Conservation (phyloP, 768 basidiomycete genomes). For the Boletus tomentosulus region DNA sequence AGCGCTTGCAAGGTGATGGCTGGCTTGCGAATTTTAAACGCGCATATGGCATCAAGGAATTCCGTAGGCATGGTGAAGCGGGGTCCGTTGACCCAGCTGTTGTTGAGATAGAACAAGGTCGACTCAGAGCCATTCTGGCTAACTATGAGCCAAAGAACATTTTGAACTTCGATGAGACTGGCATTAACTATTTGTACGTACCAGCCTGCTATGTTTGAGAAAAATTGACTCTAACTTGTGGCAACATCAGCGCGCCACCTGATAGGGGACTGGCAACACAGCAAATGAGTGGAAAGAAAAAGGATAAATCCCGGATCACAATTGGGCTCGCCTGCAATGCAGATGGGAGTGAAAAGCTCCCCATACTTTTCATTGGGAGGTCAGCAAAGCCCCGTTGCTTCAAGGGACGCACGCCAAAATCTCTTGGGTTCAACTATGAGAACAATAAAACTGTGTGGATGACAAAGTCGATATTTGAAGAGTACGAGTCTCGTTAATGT, state of each 20-base stretch:
- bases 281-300: conserved; percentile 19
- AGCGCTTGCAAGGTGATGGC: not conserved
- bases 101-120: not conserved
- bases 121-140: not conserved
- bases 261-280: conserved; percentile 18
- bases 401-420: not conserved
- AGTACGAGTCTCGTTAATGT: not conserved
- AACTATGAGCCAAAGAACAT: not conserved
- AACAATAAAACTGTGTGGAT: conserved; percentile 1
- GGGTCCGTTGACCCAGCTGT: not conserved
- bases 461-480: not conserved
- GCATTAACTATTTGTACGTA: not conserved
- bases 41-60: not conserved
- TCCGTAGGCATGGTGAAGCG: not conserved
- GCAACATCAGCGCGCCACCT: conserved; percentile 1
- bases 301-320: conserved; percentile 13
- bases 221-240: too few relatives aligned
- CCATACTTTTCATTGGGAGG: conserved; percentile 34
- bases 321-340: conserved; percentile 8
- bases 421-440: not conserved
- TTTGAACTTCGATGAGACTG: not conserved
- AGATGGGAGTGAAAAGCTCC: conserved; percentile 29
- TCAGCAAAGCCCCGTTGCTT: conserved; percentile 31
- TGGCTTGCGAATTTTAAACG: not conserved
- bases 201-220: too few relatives aligned